Evolutionary conservation across 139 green algal species (phyloP), one percentile per base, ranked within the genome.

Genomic region (Raphidocelis subcapitata): DNA sequence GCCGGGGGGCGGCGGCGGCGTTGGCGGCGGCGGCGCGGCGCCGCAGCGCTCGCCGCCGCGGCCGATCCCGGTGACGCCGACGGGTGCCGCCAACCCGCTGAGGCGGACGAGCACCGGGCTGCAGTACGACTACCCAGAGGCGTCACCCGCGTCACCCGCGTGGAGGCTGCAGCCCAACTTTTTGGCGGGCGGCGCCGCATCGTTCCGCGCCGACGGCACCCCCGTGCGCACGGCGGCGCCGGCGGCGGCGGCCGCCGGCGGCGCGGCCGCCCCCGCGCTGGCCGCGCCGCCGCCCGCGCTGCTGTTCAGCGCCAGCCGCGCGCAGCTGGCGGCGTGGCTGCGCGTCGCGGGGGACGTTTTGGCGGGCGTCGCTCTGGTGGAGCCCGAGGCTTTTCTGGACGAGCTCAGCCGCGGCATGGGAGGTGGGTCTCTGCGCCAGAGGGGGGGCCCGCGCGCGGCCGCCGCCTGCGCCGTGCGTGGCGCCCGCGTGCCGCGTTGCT

Each of bases 321-420:
- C 23, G 54, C 59, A 18, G n/a, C 32, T 63, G 26, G 70, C 63
- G 46, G 18, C 24, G 24, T 77, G 70, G 70, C 35, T 77, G 70
- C 44, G 70, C 29, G 36, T 23, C 28, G 31, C 41, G 14, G 37
- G 63, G 15, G 70, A 77, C 31, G 3, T 77, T 29, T 51, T 77
- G 63, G 61, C 62, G 23, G 70, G 24, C 1, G 46, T 77, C 44
- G 52, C 61, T 0, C 61, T 63, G 47, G 70, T 54, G 47, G 70
- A 77, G 21, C 31, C 62, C 10, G 47, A 23, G 24, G 70, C 70
- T 28, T 23, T 70, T n/a, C 60, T 77, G 5, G 63, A 70, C 28
- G 61, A 77, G 32, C 61, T 77, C 70, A 70, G 33, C 46, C 46
- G 41, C 14, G 61, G 52, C 32, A 61, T 77, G 47, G 70, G 60